phyloP scores from a whole-genome alignment of 2,329 filamentous ascomycete genomes.

The Beauveria sp. region DNA sequence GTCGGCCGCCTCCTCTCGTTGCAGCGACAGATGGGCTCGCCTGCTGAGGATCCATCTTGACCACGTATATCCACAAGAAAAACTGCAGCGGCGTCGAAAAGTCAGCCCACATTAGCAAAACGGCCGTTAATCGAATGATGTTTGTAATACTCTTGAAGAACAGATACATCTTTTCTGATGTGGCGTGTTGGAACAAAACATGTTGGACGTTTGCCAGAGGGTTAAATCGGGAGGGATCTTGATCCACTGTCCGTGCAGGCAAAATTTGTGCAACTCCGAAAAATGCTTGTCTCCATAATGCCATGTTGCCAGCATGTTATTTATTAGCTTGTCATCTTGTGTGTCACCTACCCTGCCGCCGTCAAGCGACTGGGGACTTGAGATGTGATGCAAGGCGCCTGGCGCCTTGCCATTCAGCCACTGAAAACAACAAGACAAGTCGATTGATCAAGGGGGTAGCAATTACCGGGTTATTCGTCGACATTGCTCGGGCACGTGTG shows the following conservation, averaged over 20 bases:
- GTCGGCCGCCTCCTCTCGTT: not conserved
- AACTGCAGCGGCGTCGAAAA: not conserved
- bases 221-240: constrained; percentile 6
- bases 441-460: not conserved
- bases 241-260: constrained; percentile 9
- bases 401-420: not conserved
- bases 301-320: not conserved
- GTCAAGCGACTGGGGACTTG: not conserved
- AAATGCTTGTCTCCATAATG: not conserved
- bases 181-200: not conserved
- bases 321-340: not conserved
- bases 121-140: not conserved
- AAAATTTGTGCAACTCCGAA: not conserved
- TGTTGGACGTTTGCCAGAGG: not conserved
- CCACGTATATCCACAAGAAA: constrained; percentile 1
- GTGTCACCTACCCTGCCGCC: not conserved
- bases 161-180: not conserved
- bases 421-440: not conserved
- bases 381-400: not conserved
- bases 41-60: not conserved
- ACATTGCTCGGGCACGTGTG: not conserved
- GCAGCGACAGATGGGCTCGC: not conserved
- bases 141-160: not conserved
- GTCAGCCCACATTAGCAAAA: constrained; percentile 10
- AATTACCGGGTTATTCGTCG: not conserved